phyloP scores from a whole-genome alignment of 768 basidiomycete species.

The Calvatia gigantea region DNA sequence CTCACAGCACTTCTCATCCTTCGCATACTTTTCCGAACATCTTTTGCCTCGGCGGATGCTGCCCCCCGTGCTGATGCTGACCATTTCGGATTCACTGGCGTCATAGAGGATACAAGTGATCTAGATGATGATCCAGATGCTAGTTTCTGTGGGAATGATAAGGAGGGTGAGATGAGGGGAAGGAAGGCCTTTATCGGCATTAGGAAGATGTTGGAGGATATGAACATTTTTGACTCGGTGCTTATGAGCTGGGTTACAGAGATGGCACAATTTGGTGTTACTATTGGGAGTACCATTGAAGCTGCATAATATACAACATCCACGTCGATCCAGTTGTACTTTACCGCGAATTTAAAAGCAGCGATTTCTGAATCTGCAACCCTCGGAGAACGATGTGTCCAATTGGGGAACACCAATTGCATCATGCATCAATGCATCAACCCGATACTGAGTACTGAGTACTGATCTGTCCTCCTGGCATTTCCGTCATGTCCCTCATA shows the following conservation, averaged over 20 bases:
- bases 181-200: conserved; percentile 66
- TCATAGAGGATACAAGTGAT: conserved; percentile 77
- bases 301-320: background rate
- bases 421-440: too few relatives aligned
- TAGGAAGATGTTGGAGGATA: conserved; percentile 56
- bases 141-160: conserved; percentile 48
- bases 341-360: too few relatives aligned
- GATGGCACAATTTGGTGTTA: conserved; percentile 30
- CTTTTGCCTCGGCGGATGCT: conserved; percentile 68
- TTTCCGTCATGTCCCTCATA: background rate
- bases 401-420: too few relatives aligned
- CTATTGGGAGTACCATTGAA: conserved; percentile 1
- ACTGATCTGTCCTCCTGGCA: too few relatives aligned
- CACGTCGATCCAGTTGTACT: background rate
- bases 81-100: conserved; percentile 87
- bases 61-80: conserved; percentile 75
- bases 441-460: too few relatives aligned
- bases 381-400: too few relatives aligned
- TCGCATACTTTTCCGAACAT: conserved; percentile 77
- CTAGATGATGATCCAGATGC: conserved; percentile 44
- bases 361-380: too few relatives aligned
- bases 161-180: conserved; percentile 70
- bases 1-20: conserved; percentile 81
- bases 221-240: conserved; percentile 62
- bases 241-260: conserved; percentile 40